Conservation (phyloP, 2,329 filamentous ascomycete genomes). For the Myriosclerotinia duriaeana region DNA sequence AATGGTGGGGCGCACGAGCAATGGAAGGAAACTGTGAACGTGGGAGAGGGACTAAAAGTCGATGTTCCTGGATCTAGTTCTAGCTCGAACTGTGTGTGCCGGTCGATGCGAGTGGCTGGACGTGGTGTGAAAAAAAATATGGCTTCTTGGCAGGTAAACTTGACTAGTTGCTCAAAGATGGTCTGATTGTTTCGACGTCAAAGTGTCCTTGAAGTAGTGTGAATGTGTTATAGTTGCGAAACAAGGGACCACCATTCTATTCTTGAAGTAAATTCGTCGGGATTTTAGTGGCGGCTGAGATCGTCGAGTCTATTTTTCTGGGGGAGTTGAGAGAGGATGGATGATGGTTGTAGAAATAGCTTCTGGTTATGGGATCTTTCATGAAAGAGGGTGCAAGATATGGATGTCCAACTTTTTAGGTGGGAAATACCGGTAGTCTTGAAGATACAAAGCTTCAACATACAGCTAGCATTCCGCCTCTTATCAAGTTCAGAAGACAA, state of each 20-base stretch:
- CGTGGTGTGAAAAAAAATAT: slow-evolving; percentile 29
- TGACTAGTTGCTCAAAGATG: slow-evolving; percentile 31
- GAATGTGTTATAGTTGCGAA: slow-evolving; percentile 36
- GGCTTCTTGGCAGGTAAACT: slow-evolving; percentile 29
- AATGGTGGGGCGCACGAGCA: slow-evolving; percentile 37
- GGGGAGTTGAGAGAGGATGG: slow-evolving; percentile 17
- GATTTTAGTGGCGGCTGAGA: slow-evolving; percentile 27
- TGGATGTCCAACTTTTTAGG: slow-evolving; percentile 3
- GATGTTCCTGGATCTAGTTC: slow-evolving; percentile 29
- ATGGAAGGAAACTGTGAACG: slow-evolving; percentile 18
- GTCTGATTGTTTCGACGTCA: slow-evolving; percentile 39
- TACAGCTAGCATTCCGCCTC: slow-evolving; percentile 7
- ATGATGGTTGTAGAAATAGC: slow-evolving; percentile 12
- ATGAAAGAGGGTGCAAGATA: background rate
- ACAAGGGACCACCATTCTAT: slow-evolving; percentile 33
- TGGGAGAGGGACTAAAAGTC: slow-evolving; percentile 23
- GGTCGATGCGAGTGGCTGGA: slow-evolving; percentile 35
- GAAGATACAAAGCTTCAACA: slow-evolving; percentile 13
- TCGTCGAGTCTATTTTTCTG: slow-evolving; percentile 30
- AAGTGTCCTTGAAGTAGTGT: slow-evolving; percentile 31
- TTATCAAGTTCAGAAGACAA: background rate
- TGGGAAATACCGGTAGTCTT: slow-evolving; percentile 1
- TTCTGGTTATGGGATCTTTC: background rate
- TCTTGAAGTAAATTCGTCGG: slow-evolving; percentile 32
- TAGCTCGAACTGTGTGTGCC: slow-evolving; percentile 25